Base-by-base conservation (phyloP, 345 rosid species). In the Salix viminalis region DNA sequence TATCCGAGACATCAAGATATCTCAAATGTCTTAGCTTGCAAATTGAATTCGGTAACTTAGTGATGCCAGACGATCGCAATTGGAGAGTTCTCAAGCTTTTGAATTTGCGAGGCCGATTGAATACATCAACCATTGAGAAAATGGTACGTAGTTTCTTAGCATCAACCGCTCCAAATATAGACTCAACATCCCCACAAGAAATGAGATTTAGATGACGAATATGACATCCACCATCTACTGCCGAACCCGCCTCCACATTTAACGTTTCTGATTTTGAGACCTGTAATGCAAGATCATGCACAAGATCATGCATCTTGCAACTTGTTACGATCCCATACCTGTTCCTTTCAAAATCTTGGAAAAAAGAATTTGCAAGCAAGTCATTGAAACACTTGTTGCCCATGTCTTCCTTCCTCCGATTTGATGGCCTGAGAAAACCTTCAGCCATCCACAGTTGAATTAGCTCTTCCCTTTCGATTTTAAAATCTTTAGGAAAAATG, bases 361-460 rank as follows among this genome's bases (percentile, higher is more conserved):
- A 79, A 10, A 84, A 79, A 56, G 81, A 81, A 42, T 67, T 73
- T 14, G 71, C 15, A 36, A 79, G 68, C 23, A 84, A 70, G 52
- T 9, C 4, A 34, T 71, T 54, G 54, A 84, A 84, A 60, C 71
- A 81, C 39, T 66, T 18, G 34, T 54, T 39, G 16, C 87, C 84
- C 2, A 42, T 12, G 7, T 65, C 71, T 56, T 82, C 81, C 50
- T 24, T 34, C 1, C 15, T 42, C 15, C 1, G 28, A 54, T 18
- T 5, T 10, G 15, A 5, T 2, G 50, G 0, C 48, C 26, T 39
- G 16, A 76, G 15, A 67, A 76, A 41, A 18, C 78, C 78, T 76
- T 76, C 73, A 24, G 73, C 73, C 78, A 67, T 76, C 78, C 78
- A 67, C 11, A 68, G 42, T 18, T 56, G 78, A 68, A 76, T 6